Base-by-base conservation (phyloP, 805 yeast species). In the Candida odintsovae region DNA sequence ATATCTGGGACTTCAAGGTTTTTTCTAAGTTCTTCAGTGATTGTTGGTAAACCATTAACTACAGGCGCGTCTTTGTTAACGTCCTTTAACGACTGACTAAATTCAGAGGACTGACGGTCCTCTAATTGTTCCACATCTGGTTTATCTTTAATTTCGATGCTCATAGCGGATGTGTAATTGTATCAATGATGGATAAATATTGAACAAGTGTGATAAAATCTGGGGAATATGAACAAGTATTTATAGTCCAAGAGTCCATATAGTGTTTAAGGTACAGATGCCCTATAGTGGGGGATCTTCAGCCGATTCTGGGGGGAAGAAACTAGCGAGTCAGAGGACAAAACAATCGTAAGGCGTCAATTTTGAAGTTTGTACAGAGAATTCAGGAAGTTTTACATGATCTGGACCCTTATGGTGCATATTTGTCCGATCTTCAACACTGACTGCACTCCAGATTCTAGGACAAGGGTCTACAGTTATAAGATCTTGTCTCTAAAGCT, bases 1-100 rank as follows among this genome's bases (percentile, higher is more conserved):
- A 57, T 49, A 2, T 59, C 64, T 12, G 65, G 63, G 12, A 51
- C 40, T 26, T 51, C 53, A 20, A 50, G 33, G 33, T 50, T 44
- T 15, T 44, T 42, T 21, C 44, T 41, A 10, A 50, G 45, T 23
- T 50, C 52, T 23, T 50, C 51, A 45, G 41, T 49, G 33, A 48
- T 38, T 29, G 42, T 38, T 13, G 52, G 44, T 6, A 43, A 21
- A 11, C 33, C 28, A 6, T 18, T 28, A 12, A 29, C 25, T 15
- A 12, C 2, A 19, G 23, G 22, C n/a, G 25, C 23, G 13, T 36
- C 25, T 20, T 36, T 19, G n/a, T 10, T 11, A 8, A 36, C 13
- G 16, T 36, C 39, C 19, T 36, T 36, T 3, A 36, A 3, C 8
- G 39, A 36, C 19, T 36, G 39, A 20, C 39, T 36, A 21, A 36